These are phyloP conservation scores for Hypoxylon trugodes DNA, from an alignment of 495 filamentous ascomycete genomes.

Conservation along the genomic window DNA sequence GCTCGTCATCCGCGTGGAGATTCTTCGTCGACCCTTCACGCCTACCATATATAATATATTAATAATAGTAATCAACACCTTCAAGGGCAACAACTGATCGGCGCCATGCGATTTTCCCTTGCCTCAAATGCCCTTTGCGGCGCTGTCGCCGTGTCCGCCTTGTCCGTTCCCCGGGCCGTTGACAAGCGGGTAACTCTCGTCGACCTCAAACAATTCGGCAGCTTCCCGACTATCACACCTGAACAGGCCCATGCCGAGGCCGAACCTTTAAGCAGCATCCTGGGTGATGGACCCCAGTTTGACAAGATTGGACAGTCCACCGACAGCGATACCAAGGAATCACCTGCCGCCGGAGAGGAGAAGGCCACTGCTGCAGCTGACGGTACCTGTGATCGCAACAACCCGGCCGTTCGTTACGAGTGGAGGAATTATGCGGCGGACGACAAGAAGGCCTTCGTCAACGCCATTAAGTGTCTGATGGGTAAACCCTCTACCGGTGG, in stretches of 20 bases:
- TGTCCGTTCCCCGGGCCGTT: slow-evolving; percentile 24
- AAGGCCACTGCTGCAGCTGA: slow-evolving; percentile 8
- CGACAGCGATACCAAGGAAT: slow-evolving; percentile 2
- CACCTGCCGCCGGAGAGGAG: slow-evolving; percentile 11
- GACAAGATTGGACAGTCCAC: too few species aligned
- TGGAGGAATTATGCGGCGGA: slow-evolving; percentile 43
- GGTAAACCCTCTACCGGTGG: slow-evolving; percentile 41
- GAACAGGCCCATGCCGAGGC: slow-evolving; percentile 31
- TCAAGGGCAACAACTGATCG: slow-evolving; percentile 12
- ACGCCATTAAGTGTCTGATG: slow-evolving; percentile 48
- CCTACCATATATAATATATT: slow-evolving; percentile 8
- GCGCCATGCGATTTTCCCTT: slow-evolving; percentile 40
- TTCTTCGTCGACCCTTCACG: slow-evolving; percentile 6
- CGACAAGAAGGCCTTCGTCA: slow-evolving; percentile 44
- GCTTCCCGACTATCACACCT: slow-evolving; percentile 39
- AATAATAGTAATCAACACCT: slow-evolving; percentile 21
- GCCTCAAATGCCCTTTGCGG: slow-evolving; percentile 40
- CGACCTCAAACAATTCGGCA: slow-evolving; percentile 38
- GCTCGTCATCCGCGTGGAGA: slow-evolving; percentile 7
- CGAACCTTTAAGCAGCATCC: background rate
- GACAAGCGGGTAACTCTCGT: slow-evolving; percentile 36
- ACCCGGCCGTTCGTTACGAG: slow-evolving; percentile 43
- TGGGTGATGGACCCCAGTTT: slow-evolving; percentile 24
- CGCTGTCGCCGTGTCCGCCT: slow-evolving; percentile 41
- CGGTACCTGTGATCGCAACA: slow-evolving; percentile 39